phyloP scores from a whole-genome alignment of 108 stramenopile species.

The Conticribra guillardii region DNA sequence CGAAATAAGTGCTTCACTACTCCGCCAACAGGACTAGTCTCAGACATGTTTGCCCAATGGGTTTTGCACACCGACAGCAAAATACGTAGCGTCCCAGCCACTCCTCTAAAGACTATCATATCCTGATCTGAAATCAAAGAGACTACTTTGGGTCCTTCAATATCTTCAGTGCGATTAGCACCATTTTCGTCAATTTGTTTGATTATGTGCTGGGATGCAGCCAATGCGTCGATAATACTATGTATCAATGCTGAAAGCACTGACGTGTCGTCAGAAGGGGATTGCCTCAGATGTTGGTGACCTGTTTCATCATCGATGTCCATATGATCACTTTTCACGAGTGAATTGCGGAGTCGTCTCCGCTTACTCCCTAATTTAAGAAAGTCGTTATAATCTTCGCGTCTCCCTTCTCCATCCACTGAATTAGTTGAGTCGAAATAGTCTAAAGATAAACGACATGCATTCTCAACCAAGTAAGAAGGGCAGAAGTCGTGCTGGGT shows the following conservation, averaged over 20 bases:
- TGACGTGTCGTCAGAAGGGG: neutral
- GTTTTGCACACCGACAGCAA: slow-evolving; percentile 19
- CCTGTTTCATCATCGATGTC: neutral
- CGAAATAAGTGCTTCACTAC: slow-evolving; percentile 16
- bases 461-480: slow-evolving; percentile 15
- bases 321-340: neutral
- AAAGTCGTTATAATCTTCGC: neutral
- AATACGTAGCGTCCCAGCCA: slow-evolving; percentile 34
- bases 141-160: slow-evolving; percentile 8
- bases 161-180: neutral
- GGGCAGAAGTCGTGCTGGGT: no score
- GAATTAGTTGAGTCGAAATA: no score
- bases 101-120: slow-evolving; percentile 6
- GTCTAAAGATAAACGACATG: no score
- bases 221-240: slow-evolving; percentile 19
- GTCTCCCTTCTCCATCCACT: slow-evolving; percentile 1
- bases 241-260: slow-evolving; percentile 20
- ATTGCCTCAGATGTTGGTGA: neutral
- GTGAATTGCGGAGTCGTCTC: slow-evolving; percentile 15
- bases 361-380: slow-evolving; percentile 35
- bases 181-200: neutral
- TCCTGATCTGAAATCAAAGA: slow-evolving; percentile 28
- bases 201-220: slow-evolving; percentile 13
- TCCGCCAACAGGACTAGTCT: slow-evolving; percentile 1
- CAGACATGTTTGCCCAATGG: no score